These are phyloP conservation scores for Chalciporus sphaerocephalus DNA, from an alignment of 768 basidiomycete genomes.

Conservation along the genomic window DNA sequence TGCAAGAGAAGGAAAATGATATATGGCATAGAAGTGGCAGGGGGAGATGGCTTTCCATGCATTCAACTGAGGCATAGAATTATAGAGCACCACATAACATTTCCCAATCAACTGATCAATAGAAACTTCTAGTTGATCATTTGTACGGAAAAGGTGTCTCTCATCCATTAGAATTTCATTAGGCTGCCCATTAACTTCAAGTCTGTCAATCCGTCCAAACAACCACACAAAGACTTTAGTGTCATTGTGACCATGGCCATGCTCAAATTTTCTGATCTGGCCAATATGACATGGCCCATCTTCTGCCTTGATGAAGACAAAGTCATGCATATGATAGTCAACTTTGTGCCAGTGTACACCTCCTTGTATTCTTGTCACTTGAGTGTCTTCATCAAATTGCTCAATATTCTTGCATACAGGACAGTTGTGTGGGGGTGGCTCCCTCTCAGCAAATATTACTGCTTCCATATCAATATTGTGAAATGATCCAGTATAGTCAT, in stretches of 20 bases:
- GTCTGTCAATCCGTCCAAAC: slow-evolving; percentile 48
- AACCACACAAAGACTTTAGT: slow-evolving; percentile 34
- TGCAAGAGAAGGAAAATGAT: slow-evolving; percentile 42
- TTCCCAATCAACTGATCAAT: slow-evolving; percentile 42
- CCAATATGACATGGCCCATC: slow-evolving; percentile 56
- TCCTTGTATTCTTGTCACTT: slow-evolving; percentile 28
- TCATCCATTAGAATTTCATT: slow-evolving; percentile 47
- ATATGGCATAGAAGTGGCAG: slow-evolving; percentile 55
- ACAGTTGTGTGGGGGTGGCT: slow-evolving; percentile 49
- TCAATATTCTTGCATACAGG: slow-evolving; percentile 39
- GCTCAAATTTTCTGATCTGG: slow-evolving; percentile 39
- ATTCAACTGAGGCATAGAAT: slow-evolving; percentile 31
- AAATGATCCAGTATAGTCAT: slow-evolving; percentile 43
- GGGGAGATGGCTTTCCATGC: slow-evolving; percentile 52
- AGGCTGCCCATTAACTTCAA: slow-evolving; percentile 40
- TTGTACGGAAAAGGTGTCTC: slow-evolving; percentile 61
- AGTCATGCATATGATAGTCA: slow-evolving; percentile 60
- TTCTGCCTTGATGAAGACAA: slow-evolving; percentile 45
- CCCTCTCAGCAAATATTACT: slow-evolving; percentile 5
- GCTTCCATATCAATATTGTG: slow-evolving; percentile 35
- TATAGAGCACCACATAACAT: slow-evolving; percentile 44
- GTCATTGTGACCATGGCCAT: slow-evolving; percentile 9
- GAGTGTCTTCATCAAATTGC: slow-evolving; percentile 31
- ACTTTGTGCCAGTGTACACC: slow-evolving; percentile 46
- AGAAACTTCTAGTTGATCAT: slow-evolving; percentile 35